Percentiles rank a stretch among this genome's conserved stretches.
Conservation (phyloP, 2,329 filamentous ascomycete genomes). For the Diaporthe batatas region DNA sequence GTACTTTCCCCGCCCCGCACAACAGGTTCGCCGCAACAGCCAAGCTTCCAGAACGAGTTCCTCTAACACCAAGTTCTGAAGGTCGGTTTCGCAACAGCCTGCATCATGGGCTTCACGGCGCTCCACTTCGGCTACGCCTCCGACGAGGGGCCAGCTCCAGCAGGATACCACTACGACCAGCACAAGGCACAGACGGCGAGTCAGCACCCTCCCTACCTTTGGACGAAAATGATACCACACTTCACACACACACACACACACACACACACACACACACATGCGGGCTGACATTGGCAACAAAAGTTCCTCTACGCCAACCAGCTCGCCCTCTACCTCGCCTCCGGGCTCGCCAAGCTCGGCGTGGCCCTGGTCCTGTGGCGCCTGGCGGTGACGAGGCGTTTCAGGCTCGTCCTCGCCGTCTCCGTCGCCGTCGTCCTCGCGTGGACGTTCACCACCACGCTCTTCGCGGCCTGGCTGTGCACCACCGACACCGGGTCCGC, state of each 20-base stretch:
- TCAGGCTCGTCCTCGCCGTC: slow-evolving; percentile 46
- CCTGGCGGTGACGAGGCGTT: slow-evolving; percentile 45
- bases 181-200: slow-evolving; percentile 11
- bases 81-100: slow-evolving; percentile 48
- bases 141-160: slow-evolving; percentile 37
- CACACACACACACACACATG: neutral
- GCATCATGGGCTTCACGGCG: slow-evolving; percentile 48
- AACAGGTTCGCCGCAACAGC: no score
- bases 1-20: no score
- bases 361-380: slow-evolving; percentile 52
- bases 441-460: slow-evolving; percentile 43
- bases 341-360: slow-evolving; percentile 51
- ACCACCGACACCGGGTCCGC: slow-evolving; percentile 47
- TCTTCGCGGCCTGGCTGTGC: slow-evolving; percentile 50
- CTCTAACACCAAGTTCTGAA: slow-evolving; percentile 29
- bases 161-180: slow-evolving; percentile 46
- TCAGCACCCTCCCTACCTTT: neutral
- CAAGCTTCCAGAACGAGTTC: no score
- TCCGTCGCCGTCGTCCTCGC: slow-evolving; percentile 41
- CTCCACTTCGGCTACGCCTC: slow-evolving; percentile 50
- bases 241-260: no score
- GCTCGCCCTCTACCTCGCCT: slow-evolving; percentile 49
- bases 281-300: slow-evolving; percentile 40
- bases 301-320: slow-evolving; percentile 51
- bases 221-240: no score